Conservation (phyloP, 2,329 filamentous ascomycete genomes). For the Raffaelea albimanens region DNA sequence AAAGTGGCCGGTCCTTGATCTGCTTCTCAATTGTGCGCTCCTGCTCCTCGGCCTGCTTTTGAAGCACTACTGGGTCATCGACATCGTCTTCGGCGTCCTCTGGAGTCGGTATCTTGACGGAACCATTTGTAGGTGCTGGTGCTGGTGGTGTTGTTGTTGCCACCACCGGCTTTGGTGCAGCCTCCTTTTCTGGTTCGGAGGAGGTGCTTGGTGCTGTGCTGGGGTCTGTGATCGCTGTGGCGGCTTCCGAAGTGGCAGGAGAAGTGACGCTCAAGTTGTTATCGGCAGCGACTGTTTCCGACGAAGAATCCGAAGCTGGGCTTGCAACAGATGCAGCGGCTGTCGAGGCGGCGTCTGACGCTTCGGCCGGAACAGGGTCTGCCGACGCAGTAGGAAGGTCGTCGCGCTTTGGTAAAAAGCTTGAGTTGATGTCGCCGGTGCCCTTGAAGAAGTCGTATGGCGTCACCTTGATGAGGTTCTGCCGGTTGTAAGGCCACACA, state of each 20-base stretch:
- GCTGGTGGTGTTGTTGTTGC: not conserved
- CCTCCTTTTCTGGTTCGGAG: not conserved
- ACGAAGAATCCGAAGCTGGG: not conserved
- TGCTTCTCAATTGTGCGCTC: constrained; percentile 83
- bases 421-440: constrained; percentile 97
- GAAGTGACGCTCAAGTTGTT: not conserved
- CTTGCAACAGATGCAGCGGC: not conserved
- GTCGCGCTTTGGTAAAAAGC: constrained; percentile 76
- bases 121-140: constrained; percentile 4
- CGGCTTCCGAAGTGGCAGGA: not conserved
- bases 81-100: constrained; percentile 53
- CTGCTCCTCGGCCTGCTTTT: constrained; percentile 74
- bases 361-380: not conserved
- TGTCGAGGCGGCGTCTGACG: not conserved
- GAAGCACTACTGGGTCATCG: constrained; percentile 57
- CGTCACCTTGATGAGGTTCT: constrained; percentile 87
- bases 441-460: constrained; percentile 98
- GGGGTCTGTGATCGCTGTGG: constrained; percentile 10
- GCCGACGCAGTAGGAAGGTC: constrained; percentile 32
- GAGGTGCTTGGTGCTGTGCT: not conserved
- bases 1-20: constrained; percentile 73
- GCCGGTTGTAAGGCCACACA: constrained; percentile 84
- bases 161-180: not conserved
- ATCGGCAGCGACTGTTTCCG: not conserved
- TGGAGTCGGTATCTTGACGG: constrained; percentile 30